A percentile compares a stretch with the other conserved stretches of the same genome.
These are phyloP conservation scores for Fusarium stilboides DNA, from an alignment of 2,329 filamentous ascomycete species.

Conservation along the genomic window DNA sequence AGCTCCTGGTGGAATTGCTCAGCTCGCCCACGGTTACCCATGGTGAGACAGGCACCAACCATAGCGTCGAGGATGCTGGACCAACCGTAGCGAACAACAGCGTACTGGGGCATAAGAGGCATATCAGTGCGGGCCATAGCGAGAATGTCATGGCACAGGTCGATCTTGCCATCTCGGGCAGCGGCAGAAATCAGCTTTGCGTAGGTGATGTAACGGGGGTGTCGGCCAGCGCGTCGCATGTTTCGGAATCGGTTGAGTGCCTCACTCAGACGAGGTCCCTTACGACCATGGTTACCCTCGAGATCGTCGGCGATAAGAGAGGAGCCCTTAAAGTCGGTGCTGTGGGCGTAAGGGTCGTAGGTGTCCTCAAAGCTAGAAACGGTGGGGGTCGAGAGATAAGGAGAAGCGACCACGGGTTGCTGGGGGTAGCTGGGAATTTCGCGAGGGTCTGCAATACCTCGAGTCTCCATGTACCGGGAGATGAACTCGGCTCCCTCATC, in stretches of 20 bases:
- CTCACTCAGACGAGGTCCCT: slow-evolving; percentile 82
- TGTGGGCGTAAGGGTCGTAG: slow-evolving; percentile 91
- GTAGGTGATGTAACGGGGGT: slow-evolving; percentile 96
- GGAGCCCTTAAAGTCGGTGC: slow-evolving; percentile 94
- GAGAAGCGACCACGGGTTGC: slow-evolving; percentile 62
- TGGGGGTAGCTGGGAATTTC: slow-evolving; percentile 62
- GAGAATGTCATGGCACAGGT: slow-evolving; percentile 87
- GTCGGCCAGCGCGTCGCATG: slow-evolving; percentile 91
- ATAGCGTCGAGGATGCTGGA: slow-evolving; percentile 96
- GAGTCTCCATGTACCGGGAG: slow-evolving; percentile 70
- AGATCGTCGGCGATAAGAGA: slow-evolving; percentile 91
- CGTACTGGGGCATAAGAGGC: slow-evolving; percentile 86
- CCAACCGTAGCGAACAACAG: slow-evolving; percentile 94
- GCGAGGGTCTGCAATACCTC: slow-evolving; percentile 70
- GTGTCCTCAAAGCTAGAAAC: slow-evolving; percentile 81
- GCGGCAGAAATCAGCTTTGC: slow-evolving; percentile 94
- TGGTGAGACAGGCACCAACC: slow-evolving; percentile 90
- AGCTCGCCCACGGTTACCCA: slow-evolving; percentile 85
- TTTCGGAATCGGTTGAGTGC: slow-evolving; percentile 89
- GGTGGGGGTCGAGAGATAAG: slow-evolving; percentile 69
- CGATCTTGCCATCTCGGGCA: slow-evolving; percentile 86
- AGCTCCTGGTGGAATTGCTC: slow-evolving; percentile 93
- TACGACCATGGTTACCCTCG: slow-evolving; percentile 82
- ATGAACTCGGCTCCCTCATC: slow-evolving; percentile 87
- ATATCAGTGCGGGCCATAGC: slow-evolving; percentile 92